A percentile compares a stretch with the other conserved stretches of the same genome.
phyloP scores from a whole-genome alignment of 129 eudicot species.

The Saussurea involucrata region DNA sequence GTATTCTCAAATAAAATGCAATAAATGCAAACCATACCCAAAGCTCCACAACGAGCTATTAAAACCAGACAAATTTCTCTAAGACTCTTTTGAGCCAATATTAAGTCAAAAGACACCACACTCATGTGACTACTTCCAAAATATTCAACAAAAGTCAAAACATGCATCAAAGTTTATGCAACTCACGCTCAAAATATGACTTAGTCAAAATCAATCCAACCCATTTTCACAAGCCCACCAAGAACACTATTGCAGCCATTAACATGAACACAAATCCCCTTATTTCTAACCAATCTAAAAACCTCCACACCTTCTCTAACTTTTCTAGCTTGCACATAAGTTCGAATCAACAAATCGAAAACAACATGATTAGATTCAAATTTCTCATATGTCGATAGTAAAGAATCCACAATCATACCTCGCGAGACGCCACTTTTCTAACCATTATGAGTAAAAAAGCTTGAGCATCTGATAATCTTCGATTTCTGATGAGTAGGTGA shows the following conservation, averaged over 20 bases:
- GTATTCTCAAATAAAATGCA: too few relatives aligned
- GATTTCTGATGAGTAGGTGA: conserved; percentile 40
- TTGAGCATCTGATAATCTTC: conserved; percentile 62
- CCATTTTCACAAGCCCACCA: conserved; percentile 81
- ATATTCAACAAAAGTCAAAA: too few relatives aligned
- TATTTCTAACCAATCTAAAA: conserved; percentile 29
- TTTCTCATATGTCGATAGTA: conserved; percentile 30
- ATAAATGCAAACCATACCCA: too few relatives aligned
- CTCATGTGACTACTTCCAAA: too few relatives aligned
- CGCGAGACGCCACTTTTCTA: conserved; percentile 54
- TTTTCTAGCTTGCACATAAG: conserved; percentile 86
- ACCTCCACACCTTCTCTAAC: conserved; percentile 74
- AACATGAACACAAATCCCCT: conserved; percentile 47
- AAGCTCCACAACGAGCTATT: too few relatives aligned
- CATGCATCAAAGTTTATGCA: too few relatives aligned
- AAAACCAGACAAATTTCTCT: too few relatives aligned
- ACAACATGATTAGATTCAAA: conserved; percentile 44
- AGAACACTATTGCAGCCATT: conserved; percentile 75
- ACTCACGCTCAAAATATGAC: too few relatives aligned
- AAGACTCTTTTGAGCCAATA: too few relatives aligned
- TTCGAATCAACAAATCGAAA: conserved; percentile 73
- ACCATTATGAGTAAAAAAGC: conserved; percentile 58
- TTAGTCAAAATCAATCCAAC: conserved; percentile 83
- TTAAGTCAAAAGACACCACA: too few relatives aligned
- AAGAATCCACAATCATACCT: conserved; percentile 49